A percentile compares a stretch with the other conserved stretches of the same genome.
phyloP scores from a whole-genome alignment of 371 early-diverging fungal genomes.

The Mortierella sp. region DNA sequence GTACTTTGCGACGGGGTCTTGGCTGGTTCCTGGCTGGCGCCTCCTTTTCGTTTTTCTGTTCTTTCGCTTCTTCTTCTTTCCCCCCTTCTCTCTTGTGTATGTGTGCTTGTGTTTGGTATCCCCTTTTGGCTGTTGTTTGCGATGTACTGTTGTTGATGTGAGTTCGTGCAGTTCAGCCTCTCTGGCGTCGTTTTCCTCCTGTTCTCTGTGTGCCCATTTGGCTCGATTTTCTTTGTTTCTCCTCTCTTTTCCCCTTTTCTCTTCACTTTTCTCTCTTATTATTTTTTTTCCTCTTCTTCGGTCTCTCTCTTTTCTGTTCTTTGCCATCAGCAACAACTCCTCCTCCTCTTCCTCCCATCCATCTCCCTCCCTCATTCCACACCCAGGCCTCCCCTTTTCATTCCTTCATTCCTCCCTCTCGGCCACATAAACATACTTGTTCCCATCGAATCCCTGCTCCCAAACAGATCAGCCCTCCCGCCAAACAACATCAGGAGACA shows the following conservation, averaged over 20 bases:
- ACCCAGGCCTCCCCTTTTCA: background rate
- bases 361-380: background rate
- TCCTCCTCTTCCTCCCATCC: background rate
- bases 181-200: too few relatives aligned
- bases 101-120: background rate
- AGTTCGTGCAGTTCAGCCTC: too few relatives aligned
- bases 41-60: background rate
- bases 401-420: background rate
- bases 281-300: background rate
- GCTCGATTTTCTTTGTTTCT: too few relatives aligned
- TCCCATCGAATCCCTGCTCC: background rate
- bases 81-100: background rate
- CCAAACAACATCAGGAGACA: background rate
- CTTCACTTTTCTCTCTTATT: background rate
- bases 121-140: too few relatives aligned
- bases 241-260: background rate
- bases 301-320: background rate
- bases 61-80: too few relatives aligned
- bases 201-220: too few relatives aligned
- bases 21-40: background rate
- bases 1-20: background rate
- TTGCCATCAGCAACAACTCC: background rate
- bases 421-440: background rate
- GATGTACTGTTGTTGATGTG: too few relatives aligned
- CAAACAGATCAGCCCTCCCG: constrained; percentile 8